phyloP scores from a whole-genome alignment of 108 stramenopile genomes.

The Nannochloropsis salina region DNA sequence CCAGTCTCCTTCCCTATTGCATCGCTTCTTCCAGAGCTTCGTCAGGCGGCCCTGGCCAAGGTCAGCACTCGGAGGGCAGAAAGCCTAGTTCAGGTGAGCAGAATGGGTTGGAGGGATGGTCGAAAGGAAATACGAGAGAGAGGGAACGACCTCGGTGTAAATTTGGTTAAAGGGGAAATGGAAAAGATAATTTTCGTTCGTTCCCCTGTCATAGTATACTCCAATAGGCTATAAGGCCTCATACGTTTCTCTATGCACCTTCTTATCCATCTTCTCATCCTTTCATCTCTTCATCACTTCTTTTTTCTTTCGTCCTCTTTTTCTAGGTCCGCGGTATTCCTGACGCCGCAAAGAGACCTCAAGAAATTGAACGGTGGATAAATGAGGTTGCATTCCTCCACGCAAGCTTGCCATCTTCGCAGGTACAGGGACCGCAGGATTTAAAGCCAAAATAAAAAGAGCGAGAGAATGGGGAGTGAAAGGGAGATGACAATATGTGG shows the following conservation, averaged over 20 bases:
- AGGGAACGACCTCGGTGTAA: background rate
- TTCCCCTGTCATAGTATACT: too few species aligned
- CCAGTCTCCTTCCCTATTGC: slow-evolving; percentile 55
- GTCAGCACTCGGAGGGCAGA: slow-evolving; percentile 26
- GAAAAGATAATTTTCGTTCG: background rate
- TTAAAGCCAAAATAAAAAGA: background rate
- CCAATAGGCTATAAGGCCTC: too few species aligned
- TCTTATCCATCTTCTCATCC: too few species aligned
- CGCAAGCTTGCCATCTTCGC: slow-evolving; percentile 57
- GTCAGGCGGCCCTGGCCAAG: slow-evolving; percentile 66
- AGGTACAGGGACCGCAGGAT: slow-evolving; percentile 27
- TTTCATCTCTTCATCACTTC: background rate
- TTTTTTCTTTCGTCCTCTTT: background rate
- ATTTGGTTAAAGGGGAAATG: background rate
- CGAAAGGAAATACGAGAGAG: background rate
- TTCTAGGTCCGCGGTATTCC: background rate
- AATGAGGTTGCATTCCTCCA: slow-evolving; percentile 65
- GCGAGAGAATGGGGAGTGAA: background rate
- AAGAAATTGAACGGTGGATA: slow-evolving; percentile 68
- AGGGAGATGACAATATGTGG: background rate
- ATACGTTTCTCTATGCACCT: too few species aligned
- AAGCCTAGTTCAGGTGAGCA: background rate
- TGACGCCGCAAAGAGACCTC: slow-evolving; percentile 61
- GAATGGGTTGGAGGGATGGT: background rate
- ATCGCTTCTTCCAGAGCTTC: slow-evolving; percentile 67